Conservation (phyloP, 352 stramenopile species). For the Phytopythium delawarense region DNA sequence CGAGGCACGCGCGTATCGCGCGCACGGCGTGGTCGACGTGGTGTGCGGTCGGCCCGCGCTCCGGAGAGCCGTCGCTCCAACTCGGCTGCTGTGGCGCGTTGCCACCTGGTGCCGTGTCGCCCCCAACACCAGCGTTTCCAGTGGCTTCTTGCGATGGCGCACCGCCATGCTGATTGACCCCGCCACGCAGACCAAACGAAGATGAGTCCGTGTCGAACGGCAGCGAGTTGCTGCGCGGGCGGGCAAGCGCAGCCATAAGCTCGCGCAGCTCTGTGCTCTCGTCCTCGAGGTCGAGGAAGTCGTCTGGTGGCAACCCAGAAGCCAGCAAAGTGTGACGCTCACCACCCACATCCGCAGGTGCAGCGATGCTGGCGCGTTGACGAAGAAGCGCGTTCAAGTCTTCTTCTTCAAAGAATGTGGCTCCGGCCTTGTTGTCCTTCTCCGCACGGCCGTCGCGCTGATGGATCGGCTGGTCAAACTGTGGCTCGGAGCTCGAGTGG, state of each 20-base stretch:
- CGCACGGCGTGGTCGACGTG: constrained; percentile 41
- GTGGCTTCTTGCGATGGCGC: constrained; percentile 27
- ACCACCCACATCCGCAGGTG: background rate
- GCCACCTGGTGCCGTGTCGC: background rate
- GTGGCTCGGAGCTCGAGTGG: constrained; percentile 5
- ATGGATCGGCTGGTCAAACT: background rate
- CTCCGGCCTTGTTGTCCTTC: constrained; percentile 18
- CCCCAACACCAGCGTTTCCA: constrained; percentile 5
- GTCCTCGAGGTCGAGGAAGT: constrained; percentile 14
- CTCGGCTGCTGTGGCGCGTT: constrained; percentile 24
- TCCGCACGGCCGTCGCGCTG: background rate
- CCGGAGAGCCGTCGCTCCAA: constrained; percentile 53
- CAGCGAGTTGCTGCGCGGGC: constrained; percentile 56
- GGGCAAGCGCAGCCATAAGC: constrained; percentile 56
- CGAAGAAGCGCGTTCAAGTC: constrained; percentile 24
- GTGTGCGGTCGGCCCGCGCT: constrained; percentile 28
- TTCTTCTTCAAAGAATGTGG: constrained; percentile 35
- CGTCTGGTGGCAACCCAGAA: constrained; percentile 6
- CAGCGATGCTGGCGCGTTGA: constrained; percentile 15
- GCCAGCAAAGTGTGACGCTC: constrained; percentile 3
- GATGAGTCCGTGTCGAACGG: constrained; percentile 30
- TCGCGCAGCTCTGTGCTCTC: constrained; percentile 58
- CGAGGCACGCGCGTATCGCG: constrained; percentile 50
- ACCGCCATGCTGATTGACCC: constrained; percentile 23
- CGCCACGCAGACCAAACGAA: background rate